Evolutionary conservation across 2,329 filamentous ascomycete genomes (phyloP).

Genomic region (Harringtonia lauricola): DNA sequence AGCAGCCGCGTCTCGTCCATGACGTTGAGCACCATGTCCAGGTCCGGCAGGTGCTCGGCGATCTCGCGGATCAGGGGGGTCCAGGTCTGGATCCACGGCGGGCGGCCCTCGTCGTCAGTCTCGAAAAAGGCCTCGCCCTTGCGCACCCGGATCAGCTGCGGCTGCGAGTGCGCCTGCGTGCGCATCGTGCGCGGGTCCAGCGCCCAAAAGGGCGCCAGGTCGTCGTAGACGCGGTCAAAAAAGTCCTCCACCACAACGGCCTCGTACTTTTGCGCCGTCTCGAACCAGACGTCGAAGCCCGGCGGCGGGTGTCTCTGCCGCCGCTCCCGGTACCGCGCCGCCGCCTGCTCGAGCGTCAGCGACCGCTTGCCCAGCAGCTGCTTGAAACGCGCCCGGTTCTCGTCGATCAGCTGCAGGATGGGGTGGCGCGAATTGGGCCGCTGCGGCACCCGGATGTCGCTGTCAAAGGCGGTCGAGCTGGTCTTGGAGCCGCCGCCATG

Average conservation of each 20-base stretch:
- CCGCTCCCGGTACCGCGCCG: conserved; percentile 30
- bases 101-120: conserved; percentile 25
- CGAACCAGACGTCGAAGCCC: conserved; percentile 34
- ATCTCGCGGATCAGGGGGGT: conserved; percentile 37
- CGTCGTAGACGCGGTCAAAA: conserved; percentile 42
- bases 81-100: conserved; percentile 36
- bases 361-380: conserved; percentile 28
- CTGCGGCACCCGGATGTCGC: background rate
- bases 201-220: conserved; percentile 42
- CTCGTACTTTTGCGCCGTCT: conserved; percentile 27
- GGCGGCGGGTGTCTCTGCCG: conserved; percentile 36
- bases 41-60: conserved; percentile 43
- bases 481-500: background rate
- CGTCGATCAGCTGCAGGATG: conserved; percentile 33
- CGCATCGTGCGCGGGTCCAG: conserved; percentile 24
- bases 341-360: conserved; percentile 30
- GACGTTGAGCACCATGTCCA: conserved; percentile 55
- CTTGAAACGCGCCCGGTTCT: conserved; percentile 25
- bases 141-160: conserved; percentile 35
- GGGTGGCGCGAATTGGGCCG: conserved; percentile 21
- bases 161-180: conserved; percentile 26
- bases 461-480: background rate
- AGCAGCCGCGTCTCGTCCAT: conserved; percentile 52
- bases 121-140: conserved; percentile 26
- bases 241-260: conserved; percentile 34